A percentile compares a stretch with the other conserved stretches of the same genome.
These are phyloP conservation scores for Dictyophora rubrovolvata DNA, from an alignment of 768 basidiomycete species.

Conservation along the genomic window DNA sequence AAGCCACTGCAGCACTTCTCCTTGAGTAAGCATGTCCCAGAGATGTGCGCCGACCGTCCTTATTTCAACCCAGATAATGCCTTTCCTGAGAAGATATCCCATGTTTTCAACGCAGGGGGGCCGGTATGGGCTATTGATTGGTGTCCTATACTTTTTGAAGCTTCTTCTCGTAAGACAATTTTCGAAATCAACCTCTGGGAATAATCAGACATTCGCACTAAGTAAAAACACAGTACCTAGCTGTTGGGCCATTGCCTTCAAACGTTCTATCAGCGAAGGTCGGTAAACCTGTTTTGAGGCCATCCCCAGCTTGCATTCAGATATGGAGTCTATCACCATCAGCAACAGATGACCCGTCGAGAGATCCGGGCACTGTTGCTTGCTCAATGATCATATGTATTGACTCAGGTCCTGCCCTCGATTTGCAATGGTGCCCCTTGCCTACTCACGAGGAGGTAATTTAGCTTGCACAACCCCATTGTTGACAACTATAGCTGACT, in stretches of 20 bases:
- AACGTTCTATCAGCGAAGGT: slow-evolving; percentile 53
- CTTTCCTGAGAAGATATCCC: slow-evolving; percentile 45
- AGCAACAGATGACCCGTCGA: slow-evolving; percentile 2
- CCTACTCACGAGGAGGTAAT: slow-evolving; percentile 60
- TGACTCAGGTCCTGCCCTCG: slow-evolving; percentile 69
- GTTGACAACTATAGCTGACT: not conserved
- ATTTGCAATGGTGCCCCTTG: slow-evolving; percentile 88
- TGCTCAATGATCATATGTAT: slow-evolving; percentile 84
- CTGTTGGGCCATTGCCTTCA: slow-evolving; percentile 67
- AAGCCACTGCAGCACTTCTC: slow-evolving; percentile 45
- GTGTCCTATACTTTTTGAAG: slow-evolving; percentile 69
- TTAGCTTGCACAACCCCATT: not conserved
- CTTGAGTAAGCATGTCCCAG: slow-evolving; percentile 37
- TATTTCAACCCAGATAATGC: slow-evolving; percentile 40
- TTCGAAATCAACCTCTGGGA: not conserved
- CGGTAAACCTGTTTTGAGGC: slow-evolving; percentile 46
- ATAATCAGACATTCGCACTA: slow-evolving; percentile 30
- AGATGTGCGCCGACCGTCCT: no score
- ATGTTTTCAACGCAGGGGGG: slow-evolving; percentile 79
- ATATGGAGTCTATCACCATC: slow-evolving; percentile 56
- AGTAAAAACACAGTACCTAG: slow-evolving; percentile 66
- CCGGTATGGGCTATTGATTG: slow-evolving; percentile 90
- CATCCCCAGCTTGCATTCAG: slow-evolving; percentile 64
- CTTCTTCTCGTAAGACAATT: slow-evolving; percentile 37
- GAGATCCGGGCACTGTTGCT: slow-evolving; percentile 39